A percentile compares a stretch with the other conserved stretches of the same genome.
These are phyloP conservation scores for Vanderwaltozyma verrucispora DNA, from an alignment of 805 yeast genomes.

Conservation along the genomic window DNA sequence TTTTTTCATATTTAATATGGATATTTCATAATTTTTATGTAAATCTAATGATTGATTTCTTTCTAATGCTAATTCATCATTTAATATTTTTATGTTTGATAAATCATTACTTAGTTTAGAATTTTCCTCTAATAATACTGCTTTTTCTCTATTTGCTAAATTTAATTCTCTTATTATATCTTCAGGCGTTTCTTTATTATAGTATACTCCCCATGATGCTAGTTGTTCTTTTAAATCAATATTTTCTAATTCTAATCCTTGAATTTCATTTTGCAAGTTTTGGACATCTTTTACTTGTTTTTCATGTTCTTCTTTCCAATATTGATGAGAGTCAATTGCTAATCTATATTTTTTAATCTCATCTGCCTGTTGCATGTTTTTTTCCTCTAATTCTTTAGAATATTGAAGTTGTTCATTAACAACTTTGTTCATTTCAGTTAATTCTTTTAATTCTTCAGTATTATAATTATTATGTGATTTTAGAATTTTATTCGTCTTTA, in stretches of 20 bases:
- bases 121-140: slow-evolving; percentile 28
- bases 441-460: slow-evolving; percentile 29
- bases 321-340: slow-evolving; percentile 14
- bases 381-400: slow-evolving; percentile 39
- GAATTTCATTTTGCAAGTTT: slow-evolving; percentile 34
- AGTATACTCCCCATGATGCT: slow-evolving; percentile 37
- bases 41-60: slow-evolving; percentile 29
- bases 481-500: slow-evolving; percentile 26
- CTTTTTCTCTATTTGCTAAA: slow-evolving; percentile 32
- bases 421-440: slow-evolving; percentile 25
- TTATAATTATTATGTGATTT: slow-evolving; percentile 26
- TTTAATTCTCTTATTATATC: slow-evolving; percentile 33
- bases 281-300: slow-evolving; percentile 32
- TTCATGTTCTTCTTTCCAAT: slow-evolving; percentile 22
- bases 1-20: slow-evolving; percentile 23
- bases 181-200: slow-evolving; percentile 19
- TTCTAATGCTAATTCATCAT: slow-evolving; percentile 30
- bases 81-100: slow-evolving; percentile 20
- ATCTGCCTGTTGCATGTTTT: slow-evolving; percentile 42
- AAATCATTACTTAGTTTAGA: slow-evolving; percentile 18
- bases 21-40: slow-evolving; percentile 17
- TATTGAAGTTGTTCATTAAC: slow-evolving; percentile 36
- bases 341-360: slow-evolving; percentile 39
- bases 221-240: slow-evolving; percentile 37
- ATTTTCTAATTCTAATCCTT: slow-evolving; percentile 41